These are phyloP conservation scores for Graphilbum fragrans DNA, from an alignment of 2,329 filamentous ascomycete genomes.

Conservation along the genomic window DNA sequence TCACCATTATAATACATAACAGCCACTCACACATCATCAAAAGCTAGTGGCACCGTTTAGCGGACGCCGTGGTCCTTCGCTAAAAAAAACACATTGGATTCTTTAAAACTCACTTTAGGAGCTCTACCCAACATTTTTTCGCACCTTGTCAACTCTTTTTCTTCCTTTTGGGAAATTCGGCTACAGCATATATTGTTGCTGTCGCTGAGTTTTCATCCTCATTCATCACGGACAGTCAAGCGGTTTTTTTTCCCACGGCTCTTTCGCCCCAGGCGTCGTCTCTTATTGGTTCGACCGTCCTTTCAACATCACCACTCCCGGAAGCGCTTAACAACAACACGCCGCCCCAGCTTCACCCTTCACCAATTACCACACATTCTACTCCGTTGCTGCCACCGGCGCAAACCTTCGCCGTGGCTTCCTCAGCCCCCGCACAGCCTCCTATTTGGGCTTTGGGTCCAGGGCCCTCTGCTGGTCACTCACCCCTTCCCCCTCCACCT, in stretches of 20 bases:
- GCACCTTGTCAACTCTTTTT: neutral
- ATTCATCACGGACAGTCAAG: constrained; percentile 8
- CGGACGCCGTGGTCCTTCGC: neutral
- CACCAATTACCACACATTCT: neutral
- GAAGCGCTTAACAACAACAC: constrained; percentile 1
- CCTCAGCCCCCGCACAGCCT: constrained; percentile 9
- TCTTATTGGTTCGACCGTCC: constrained; percentile 2
- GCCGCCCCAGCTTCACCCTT: neutral
- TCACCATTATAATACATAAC: neutral
- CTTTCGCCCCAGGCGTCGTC: constrained; percentile 2
- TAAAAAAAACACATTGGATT: no score
- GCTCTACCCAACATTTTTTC: neutral
- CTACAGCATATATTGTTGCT: constrained; percentile 7
- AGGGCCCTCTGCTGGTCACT: constrained; percentile 1
- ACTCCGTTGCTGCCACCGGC: constrained; percentile 5
- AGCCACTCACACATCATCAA: constrained; percentile 2
- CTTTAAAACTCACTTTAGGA: no score
- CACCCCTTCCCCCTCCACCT: constrained; percentile 2
- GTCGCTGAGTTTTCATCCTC: constrained; percentile 3
- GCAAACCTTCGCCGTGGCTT: constrained; percentile 12
- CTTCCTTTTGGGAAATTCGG: constrained; percentile 4
- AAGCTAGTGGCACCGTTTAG: neutral
- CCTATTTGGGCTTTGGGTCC: constrained; percentile 11
- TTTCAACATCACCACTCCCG: neutral
- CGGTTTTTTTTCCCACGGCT: constrained; percentile 6